These are phyloP conservation scores for Mucor racemosus DNA, from an alignment of 371 early-diverging fungal species.

Conservation along the genomic window DNA sequence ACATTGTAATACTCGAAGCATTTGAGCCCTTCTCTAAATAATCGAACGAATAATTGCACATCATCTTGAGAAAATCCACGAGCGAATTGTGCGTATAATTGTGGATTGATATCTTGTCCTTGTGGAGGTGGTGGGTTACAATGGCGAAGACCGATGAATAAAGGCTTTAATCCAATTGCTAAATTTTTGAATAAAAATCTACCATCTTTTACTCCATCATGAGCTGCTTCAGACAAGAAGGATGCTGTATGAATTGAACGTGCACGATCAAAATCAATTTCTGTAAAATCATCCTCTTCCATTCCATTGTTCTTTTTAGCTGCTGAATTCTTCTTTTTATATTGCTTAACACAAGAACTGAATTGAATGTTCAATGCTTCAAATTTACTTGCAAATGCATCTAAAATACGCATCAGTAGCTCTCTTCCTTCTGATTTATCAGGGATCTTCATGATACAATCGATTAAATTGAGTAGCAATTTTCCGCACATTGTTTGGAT, in stretches of 20 bases:
- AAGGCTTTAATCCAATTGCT: conserved; percentile 84
- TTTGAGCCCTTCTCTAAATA: conserved; percentile 85
- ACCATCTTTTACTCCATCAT: conserved; percentile 77
- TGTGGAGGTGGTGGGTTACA: conserved; percentile 70
- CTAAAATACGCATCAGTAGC: conserved; percentile 84
- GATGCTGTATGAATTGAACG: conserved; percentile 78
- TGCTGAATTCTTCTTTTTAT: conserved; percentile 35
- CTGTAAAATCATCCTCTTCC: conserved; percentile 22
- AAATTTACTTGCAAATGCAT: conserved; percentile 82
- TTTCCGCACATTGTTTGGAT: conserved; percentile 97
- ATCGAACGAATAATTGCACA: conserved; percentile 64
- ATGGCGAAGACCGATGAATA: conserved; percentile 75
- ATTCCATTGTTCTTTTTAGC: conserved; percentile 33
- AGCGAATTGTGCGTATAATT: conserved; percentile 51
- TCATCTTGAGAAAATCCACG: conserved; percentile 77
- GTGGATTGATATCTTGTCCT: conserved; percentile 39
- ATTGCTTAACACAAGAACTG: conserved; percentile 57
- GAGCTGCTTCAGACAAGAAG: conserved; percentile 64
- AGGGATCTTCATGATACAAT: conserved; percentile 78
- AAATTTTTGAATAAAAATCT: conserved; percentile 86
- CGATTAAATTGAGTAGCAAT: conserved; percentile 88
- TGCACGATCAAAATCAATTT: conserved; percentile 79
- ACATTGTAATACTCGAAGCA: conserved; percentile 88
- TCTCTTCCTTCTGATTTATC: conserved; percentile 70
- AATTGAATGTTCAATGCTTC: conserved; percentile 72